Percentiles rank a stretch among this genome's conserved stretches.
phyloP scores from a whole-genome alignment of 768 basidiomycete species.

The Kondoa malvinella region DNA sequence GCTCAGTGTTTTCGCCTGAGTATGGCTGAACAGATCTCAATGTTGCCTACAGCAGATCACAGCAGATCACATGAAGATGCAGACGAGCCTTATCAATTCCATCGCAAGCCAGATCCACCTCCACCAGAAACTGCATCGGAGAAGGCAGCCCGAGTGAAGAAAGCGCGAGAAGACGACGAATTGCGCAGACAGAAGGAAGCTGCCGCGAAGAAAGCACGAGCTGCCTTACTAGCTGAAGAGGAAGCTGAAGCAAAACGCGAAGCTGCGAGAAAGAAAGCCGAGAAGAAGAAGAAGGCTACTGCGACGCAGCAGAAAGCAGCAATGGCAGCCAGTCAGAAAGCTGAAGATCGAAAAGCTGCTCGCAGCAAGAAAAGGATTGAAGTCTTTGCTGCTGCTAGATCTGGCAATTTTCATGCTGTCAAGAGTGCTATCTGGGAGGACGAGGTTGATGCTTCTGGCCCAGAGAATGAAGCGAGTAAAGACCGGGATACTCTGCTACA shows the following conservation, averaged over 20 bases:
- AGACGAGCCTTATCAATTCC: not conserved
- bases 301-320: no score
- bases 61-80: not conserved
- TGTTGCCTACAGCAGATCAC: no score
- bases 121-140: not conserved
- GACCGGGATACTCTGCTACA: not conserved
- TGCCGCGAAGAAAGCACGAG: not conserved
- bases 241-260: not conserved
- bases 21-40: no score
- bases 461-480: constrained; percentile 44
- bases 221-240: not conserved
- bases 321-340: not conserved
- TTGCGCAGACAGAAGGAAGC: not conserved
- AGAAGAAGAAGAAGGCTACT: not conserved
- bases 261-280: not conserved
- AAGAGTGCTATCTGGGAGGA: constrained; percentile 55
- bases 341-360: not conserved
- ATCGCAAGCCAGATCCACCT: not conserved
- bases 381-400: constrained; percentile 51
- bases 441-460: constrained; percentile 51
- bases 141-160: not conserved
- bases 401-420: constrained; percentile 41
- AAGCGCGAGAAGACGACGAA: not conserved
- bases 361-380: constrained; percentile 37
- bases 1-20: no score